phyloP scores from a whole-genome alignment of 495 filamentous ascomycete species.

The Trichodelitschia bisporula region DNA sequence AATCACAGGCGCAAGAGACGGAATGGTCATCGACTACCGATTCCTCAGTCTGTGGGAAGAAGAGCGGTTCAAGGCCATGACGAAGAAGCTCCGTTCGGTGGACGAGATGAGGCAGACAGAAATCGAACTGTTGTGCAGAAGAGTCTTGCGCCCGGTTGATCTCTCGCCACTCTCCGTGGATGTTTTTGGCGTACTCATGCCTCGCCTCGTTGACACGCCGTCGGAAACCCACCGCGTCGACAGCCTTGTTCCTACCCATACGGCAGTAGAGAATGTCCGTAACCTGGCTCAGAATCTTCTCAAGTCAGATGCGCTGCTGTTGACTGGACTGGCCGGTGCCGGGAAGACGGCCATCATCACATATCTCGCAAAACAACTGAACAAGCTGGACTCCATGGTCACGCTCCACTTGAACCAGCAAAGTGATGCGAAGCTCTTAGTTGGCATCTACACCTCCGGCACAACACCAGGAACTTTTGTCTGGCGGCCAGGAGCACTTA shows the following conservation, averaged over 20 bases:
- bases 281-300: slow-evolving; percentile 40
- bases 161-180: slow-evolving; percentile 26
- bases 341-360: slow-evolving; percentile 79
- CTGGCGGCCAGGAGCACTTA: slow-evolving; percentile 86
- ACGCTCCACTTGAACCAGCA: slow-evolving; percentile 93
- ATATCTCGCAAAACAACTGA: slow-evolving; percentile 53
- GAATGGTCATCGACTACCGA: slow-evolving; percentile 50
- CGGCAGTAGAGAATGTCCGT: slow-evolving; percentile 42
- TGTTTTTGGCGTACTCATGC: slow-evolving; percentile 40
- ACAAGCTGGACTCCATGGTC: slow-evolving; percentile 50
- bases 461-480: slow-evolving; percentile 61
- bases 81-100: slow-evolving; percentile 7
- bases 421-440: slow-evolving; percentile 81
- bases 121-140: slow-evolving; percentile 7
- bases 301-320: slow-evolving; percentile 39
- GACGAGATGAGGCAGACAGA: slow-evolving; percentile 14
- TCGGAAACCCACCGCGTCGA: slow-evolving; percentile 5
- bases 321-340: slow-evolving; percentile 63
- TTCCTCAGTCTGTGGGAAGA: slow-evolving; percentile 71
- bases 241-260: slow-evolving; percentile 41
- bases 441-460: slow-evolving; percentile 82
- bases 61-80: slow-evolving; percentile 14
- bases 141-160: slow-evolving; percentile 7
- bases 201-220: slow-evolving; percentile 29
- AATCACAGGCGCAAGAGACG: slow-evolving; percentile 51